These are phyloP conservation scores for Tetrahymena malaccensis DNA, from an alignment of 73 alveolate species.

Conservation along the genomic window DNA sequence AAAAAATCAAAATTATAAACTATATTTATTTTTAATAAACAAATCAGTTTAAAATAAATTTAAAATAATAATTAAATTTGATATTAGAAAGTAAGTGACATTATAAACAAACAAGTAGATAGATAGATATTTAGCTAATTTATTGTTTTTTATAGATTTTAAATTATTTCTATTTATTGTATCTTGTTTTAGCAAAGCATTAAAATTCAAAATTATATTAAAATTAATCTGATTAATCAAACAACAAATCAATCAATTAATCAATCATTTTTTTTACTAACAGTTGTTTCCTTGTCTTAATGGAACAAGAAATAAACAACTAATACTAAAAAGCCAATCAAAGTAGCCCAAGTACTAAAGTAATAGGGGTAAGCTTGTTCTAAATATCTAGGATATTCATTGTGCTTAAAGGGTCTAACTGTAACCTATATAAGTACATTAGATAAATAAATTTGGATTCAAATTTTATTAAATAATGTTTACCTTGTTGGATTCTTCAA, in stretches of 20 bases:
- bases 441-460: not conserved
- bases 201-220: not conserved
- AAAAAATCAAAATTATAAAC: too few relatives aligned
- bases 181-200: too few relatives aligned
- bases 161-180: too few relatives aligned
- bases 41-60: too few relatives aligned
- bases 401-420: constrained; percentile 40
- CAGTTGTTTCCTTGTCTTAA: not conserved
- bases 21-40: too few relatives aligned
- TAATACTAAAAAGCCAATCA: constrained; percentile 37
- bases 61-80: not conserved
- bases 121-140: not conserved
- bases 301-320: constrained; percentile 24
- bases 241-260: not conserved
- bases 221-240: not conserved
- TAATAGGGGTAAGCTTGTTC: constrained; percentile 32
- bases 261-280: not conserved
- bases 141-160: too few relatives aligned
- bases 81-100: not conserved
- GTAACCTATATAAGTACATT: constrained; percentile 14
- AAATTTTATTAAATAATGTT: not conserved
- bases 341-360: constrained; percentile 23
- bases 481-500: not conserved
- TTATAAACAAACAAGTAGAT: not conserved
- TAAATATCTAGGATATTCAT: constrained; percentile 37